Evolutionary conservation across 2,329 filamentous ascomycete species (phyloP).

Genomic region (Sporothrix brunneoviolacea): DNA sequence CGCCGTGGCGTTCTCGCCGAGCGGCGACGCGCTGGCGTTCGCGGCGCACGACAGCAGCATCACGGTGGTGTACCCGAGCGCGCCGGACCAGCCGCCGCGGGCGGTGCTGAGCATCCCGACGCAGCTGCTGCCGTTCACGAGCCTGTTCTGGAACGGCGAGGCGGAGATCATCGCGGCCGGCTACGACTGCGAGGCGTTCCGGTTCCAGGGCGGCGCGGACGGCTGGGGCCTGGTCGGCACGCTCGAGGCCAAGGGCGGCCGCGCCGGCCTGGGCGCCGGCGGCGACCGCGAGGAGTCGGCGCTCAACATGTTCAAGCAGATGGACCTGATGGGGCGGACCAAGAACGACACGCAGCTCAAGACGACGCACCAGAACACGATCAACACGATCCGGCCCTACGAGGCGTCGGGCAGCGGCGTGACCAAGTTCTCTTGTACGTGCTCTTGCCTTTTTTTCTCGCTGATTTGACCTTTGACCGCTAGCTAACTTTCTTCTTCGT

Average conservation of each 20-base stretch:
- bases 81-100: slow-evolving; percentile 79
- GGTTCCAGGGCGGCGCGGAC: slow-evolving; percentile 67
- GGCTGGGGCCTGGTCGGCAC: slow-evolving; percentile 83
- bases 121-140: slow-evolving; percentile 86
- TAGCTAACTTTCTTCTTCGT: slow-evolving; percentile 25
- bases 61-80: slow-evolving; percentile 90
- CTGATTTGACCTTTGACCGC: background rate
- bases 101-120: slow-evolving; percentile 89
- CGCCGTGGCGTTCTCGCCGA: slow-evolving; percentile 85
- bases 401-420: slow-evolving; percentile 59
- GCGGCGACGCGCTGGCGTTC: slow-evolving; percentile 88
- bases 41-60: slow-evolving; percentile 93
- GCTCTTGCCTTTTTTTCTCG: slow-evolving; percentile 10
- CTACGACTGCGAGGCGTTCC: slow-evolving; percentile 84
- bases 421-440: slow-evolving; percentile 81
- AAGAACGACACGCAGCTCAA: slow-evolving; percentile 91
- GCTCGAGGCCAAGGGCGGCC: slow-evolving; percentile 65
- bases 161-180: slow-evolving; percentile 92
- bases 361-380: slow-evolving; percentile 94
- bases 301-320: slow-evolving; percentile 96
- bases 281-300: slow-evolving; percentile 81
- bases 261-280: slow-evolving; percentile 46
- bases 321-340: slow-evolving; percentile 92
- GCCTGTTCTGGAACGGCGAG: slow-evolving; percentile 86
- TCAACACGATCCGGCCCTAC: slow-evolving; percentile 75